Evolutionary conservation across 352 stramenopile genomes (phyloP), one percentile per base, ranked within the genome.

Genomic region (Globisporangium sylvaticum): DNA sequence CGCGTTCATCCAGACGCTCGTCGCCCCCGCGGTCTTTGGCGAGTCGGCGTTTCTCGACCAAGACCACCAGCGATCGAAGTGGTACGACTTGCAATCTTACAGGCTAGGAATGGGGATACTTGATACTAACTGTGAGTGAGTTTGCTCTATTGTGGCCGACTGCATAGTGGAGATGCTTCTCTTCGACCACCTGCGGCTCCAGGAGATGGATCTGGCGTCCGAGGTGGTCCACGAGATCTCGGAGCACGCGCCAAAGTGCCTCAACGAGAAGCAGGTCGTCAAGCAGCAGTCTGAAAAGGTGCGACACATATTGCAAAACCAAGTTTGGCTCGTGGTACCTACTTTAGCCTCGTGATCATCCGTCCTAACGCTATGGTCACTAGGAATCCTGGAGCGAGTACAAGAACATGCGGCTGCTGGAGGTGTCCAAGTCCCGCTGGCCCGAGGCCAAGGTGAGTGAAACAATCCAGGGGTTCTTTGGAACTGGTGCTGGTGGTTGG

Each of bases 361-460:
- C 7, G 4, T 37, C 8, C 31, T 37, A 37, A 37, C 31, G 31
- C 31, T 6, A 37, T 37, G 31, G 31, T n/a, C n/a, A n/a, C n/a
- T n/a, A n/a, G 81, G 80, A 84, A 48, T 83, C 75, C 7, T 92
- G 84, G 84, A 77, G 76, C 59, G 77, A 90, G 56, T 92, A 89
- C 71, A 84, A 82, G 66, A 86, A 84, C 66, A 59, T 81, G 50
- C 80, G 76, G 44, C 65, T 90, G 68, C 73, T 92, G 20, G 81
- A 92, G 64, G 59, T 92, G 59, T 89, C 81, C 58, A 92, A 92
- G 66, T 73, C 69, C 2, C 78, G 84, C 12, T 92, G 84, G 84
- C 81, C 84, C 0, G 72, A 89, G 10, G 80, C 84, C 8, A 88
- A 87, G 71, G 82, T 71, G 32, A n/a, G 52, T 22, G 15, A 20